Percentiles rank a stretch among this genome's conserved stretches.
Evolutionary conservation across 2,329 filamentous ascomycete species (phyloP).

Genomic region (Thyridium curvatum): DNA sequence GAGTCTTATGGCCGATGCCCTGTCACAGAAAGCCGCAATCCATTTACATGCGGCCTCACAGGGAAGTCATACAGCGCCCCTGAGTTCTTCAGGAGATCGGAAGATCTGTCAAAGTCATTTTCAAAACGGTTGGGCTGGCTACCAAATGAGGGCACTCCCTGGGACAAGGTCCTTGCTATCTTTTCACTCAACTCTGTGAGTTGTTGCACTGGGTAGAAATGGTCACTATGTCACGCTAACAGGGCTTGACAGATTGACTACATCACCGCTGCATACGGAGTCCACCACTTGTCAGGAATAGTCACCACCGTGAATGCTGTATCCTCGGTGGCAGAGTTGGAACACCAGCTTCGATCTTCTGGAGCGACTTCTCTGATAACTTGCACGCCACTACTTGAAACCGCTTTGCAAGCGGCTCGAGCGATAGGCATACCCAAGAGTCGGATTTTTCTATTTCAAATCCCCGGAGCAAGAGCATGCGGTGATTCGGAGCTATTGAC

Average conservation of each 20-base stretch:
- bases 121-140: conserved; percentile 61
- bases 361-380: conserved; percentile 67
- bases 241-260: conserved; percentile 83
- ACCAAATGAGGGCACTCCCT: conserved; percentile 62
- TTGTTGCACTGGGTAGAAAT: too few species aligned
- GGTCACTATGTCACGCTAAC: too few species aligned
- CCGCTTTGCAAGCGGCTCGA: conserved; percentile 57
- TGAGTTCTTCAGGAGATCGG: background rate
- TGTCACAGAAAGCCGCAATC: conserved; percentile 29
- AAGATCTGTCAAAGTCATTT: conserved; percentile 36
- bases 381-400: conserved; percentile 58
- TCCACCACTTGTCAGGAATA: conserved; percentile 69
- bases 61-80: conserved; percentile 1
- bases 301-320: conserved; percentile 70
- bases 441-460: conserved; percentile 62
- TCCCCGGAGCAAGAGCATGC: conserved; percentile 45
- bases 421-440: conserved; percentile 56
- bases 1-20: conserved; percentile 64
- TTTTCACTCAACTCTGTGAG: conserved; percentile 62
- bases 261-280: conserved; percentile 64
- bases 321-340: conserved; percentile 63
- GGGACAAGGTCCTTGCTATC: conserved; percentile 68
- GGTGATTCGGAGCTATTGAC: conserved; percentile 52
- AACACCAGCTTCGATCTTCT: conserved; percentile 65
- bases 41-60: conserved; percentile 3